These are phyloP conservation scores for Haematococcus lacustris DNA, from an alignment of 139 green algal genomes.

Conservation along the genomic window DNA sequence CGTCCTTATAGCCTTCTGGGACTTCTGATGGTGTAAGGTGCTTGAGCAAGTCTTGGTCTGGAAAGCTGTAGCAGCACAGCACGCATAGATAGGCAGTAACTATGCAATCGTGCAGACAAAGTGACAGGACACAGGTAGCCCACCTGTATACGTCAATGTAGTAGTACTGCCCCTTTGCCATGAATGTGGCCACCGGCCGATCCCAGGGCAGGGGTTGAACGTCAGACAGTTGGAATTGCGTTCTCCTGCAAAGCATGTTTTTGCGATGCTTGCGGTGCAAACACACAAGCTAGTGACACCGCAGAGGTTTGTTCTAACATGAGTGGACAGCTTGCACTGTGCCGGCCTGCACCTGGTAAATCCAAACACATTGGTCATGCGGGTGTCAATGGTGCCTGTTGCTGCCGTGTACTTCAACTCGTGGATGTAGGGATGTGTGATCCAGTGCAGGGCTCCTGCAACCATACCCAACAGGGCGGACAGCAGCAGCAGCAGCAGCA, in stretches of 20 bases:
- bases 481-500: too few species aligned
- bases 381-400: slow-evolving; percentile 4
- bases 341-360: too few species aligned
- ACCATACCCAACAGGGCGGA: background rate
- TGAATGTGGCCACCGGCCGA: slow-evolving; percentile 37
- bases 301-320: too few species aligned
- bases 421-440: slow-evolving; percentile 38
- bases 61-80: slow-evolving; percentile 12
- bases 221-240: slow-evolving; percentile 22
- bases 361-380: slow-evolving; percentile 3
- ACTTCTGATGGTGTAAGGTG: slow-evolving; percentile 20
- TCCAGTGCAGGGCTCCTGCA: slow-evolving; percentile 37
- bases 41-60: slow-evolving; percentile 13
- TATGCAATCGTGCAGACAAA: too few species aligned
- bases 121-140: background rate
- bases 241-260: slow-evolving; percentile 4
- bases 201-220: slow-evolving; percentile 35
- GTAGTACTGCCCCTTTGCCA: slow-evolving; percentile 28
- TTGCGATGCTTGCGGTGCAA: too few species aligned
- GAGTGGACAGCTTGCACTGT: too few species aligned
- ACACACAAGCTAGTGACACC: background rate
- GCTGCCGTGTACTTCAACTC: slow-evolving; percentile 26
- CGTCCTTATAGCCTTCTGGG: slow-evolving; percentile 22
- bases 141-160: slow-evolving; percentile 35
- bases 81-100: too few species aligned